These are phyloP conservation scores for Paramarasmius palmivorus DNA, from an alignment of 1,284 basidiomycete genomes.

Conservation along the genomic window DNA sequence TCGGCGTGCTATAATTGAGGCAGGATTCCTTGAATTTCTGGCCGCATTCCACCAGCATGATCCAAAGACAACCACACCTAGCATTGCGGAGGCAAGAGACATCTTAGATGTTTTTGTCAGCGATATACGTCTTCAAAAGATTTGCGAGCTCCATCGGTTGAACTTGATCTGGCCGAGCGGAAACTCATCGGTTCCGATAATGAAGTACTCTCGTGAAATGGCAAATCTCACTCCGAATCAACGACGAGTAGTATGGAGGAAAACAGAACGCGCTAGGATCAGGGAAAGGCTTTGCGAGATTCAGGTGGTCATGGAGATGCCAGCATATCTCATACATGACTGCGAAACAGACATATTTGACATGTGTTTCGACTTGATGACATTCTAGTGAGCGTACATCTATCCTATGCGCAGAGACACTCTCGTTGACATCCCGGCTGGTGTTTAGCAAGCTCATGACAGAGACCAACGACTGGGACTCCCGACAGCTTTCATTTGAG, in stretches of 20 bases:
- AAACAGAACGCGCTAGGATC: background rate
- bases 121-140: constrained; percentile 1
- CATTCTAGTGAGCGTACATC: constrained; percentile 10
- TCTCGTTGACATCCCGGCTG: background rate
- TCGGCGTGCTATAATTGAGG: constrained; percentile 13
- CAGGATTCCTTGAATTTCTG: constrained; percentile 14
- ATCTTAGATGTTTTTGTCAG: constrained; percentile 7
- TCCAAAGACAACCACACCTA: background rate
- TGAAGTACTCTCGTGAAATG: constrained; percentile 4
- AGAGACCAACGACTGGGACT: constrained; percentile 1
- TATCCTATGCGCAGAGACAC: background rate
- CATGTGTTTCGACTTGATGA: constrained; percentile 13
- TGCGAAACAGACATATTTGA: constrained; percentile 16
- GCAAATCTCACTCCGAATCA: constrained; percentile 6
- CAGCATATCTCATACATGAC: constrained; percentile 2
- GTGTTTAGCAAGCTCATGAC: constrained; percentile 2
- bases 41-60: constrained; percentile 5
- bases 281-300: constrained; percentile 18
- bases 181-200: constrained; percentile 5
- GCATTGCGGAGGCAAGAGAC: constrained; percentile 6
- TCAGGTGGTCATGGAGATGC: constrained; percentile 15
- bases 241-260: constrained; percentile 7
- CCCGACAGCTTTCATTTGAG: constrained; percentile 4
- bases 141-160: constrained; percentile 6
- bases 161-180: constrained; percentile 16